These are phyloP conservation scores for Aeschynomene evenia DNA, from an alignment of 306 rosid genomes.

Conservation along the genomic window DNA sequence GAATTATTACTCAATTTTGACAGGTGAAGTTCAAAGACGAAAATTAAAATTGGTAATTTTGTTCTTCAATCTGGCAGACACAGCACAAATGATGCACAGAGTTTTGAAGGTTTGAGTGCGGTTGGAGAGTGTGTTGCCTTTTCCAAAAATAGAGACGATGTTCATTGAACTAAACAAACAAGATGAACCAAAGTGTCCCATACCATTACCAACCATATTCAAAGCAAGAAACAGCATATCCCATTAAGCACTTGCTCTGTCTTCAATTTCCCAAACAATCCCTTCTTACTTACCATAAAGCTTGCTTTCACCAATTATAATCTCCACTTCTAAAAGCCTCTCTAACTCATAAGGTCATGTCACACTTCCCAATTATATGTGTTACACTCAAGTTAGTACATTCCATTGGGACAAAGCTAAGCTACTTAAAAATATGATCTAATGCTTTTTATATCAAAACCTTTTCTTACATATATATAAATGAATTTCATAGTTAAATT, in stretches of 20 bases:
- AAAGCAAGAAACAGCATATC: constrained; percentile 19
- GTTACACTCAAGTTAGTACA: no score
- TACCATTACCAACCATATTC: neutral
- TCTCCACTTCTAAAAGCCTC: constrained; percentile 9
- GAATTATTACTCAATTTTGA: neutral
- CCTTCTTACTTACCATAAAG: neutral
- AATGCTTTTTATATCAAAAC: no score
- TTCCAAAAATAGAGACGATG: neutral
- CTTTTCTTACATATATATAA: no score
- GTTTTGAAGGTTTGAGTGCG: constrained; percentile 9
- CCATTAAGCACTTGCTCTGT: constrained; percentile 32
- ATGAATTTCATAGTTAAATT: no score
- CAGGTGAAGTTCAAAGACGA: neutral
- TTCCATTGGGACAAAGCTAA: no score
- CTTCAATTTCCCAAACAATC: constrained; percentile 27
- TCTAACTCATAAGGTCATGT: neutral
- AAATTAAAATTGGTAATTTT: neutral
- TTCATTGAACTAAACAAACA: constrained; percentile 39
- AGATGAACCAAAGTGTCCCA: constrained; percentile 1
- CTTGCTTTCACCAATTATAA: constrained; percentile 14
- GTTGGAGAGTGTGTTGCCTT: neutral
- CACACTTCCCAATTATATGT: neutral
- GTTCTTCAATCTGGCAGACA: no score
- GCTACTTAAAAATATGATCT: no score
- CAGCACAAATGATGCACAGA: constrained; percentile 21